A percentile compares a stretch with the other conserved stretches of the same genome.
phyloP scores from a whole-genome alignment of 2,329 filamentous ascomycete species.

The Fusarium sp. region DNA sequence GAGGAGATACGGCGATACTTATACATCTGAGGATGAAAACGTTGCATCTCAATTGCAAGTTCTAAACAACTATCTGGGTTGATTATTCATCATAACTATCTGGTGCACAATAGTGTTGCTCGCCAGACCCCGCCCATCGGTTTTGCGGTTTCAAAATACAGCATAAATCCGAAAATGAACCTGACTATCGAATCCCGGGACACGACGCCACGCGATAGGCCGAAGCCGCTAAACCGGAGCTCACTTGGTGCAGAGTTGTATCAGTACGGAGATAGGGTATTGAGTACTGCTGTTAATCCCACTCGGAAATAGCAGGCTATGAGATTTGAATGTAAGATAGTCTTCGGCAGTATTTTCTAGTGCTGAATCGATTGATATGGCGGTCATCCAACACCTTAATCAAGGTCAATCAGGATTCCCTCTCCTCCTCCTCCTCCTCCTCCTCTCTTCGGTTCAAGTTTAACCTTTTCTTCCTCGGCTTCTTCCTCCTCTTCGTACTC shows the following conservation, averaged over 20 bases:
- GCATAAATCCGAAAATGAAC: constrained; percentile 9
- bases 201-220: not conserved
- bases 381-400: not conserved
- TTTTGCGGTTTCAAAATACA: not conserved
- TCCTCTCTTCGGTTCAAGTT: not conserved
- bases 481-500: not conserved
- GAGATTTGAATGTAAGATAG: not conserved
- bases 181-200: not conserved
- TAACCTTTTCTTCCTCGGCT: not conserved
- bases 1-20: not conserved
- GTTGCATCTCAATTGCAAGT: not conserved
- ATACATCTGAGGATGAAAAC: not conserved
- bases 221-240: not conserved
- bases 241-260: not conserved
- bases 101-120: not conserved
- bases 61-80: not conserved
- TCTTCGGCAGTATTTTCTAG: not conserved
- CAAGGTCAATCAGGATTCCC: constrained; percentile 25
- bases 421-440: constrained; percentile 15
- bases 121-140: constrained; percentile 9
- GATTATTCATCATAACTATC: not conserved
- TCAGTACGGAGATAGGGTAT: not conserved
- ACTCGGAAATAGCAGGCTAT: not conserved
- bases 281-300: not conserved
- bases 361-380: not conserved